Base-by-base conservation (phyloP, 352 stramenopile genomes). In the Bremia lactucae region DNA sequence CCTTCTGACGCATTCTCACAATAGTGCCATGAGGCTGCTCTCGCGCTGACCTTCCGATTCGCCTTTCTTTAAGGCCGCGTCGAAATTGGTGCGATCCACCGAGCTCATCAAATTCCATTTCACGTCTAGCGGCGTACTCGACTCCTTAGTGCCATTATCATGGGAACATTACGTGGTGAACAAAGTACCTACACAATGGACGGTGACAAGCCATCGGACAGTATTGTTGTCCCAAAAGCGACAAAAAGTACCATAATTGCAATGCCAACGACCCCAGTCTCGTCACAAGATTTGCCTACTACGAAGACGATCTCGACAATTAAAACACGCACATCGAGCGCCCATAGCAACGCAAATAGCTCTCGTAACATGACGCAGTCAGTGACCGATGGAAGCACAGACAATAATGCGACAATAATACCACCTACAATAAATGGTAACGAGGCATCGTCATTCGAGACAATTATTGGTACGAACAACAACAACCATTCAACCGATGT, bases 61-160 rank as follows among this genome's bases (percentile, higher is more conserved):
- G 36, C 38, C 41, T 65, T 44, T 57, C 51, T 53, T 28, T 26
- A 31, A 31, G 48, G 45, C 36, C 42, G 49, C 29, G 5, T 11
- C 33, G 2, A 25, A 11, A 11, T 19, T n/a, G 36, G 16, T 36
- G 23, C 49, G 39, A 22, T 45, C 37, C 34, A 39, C 37, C 25
- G 23, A 53, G 22, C 8, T 10, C 38, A 34, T 53, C 65, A 48
- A 70, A 57, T 29, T 49, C 6, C 35, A 67, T 62, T 63, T 65
- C 48, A 70, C 60, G 56, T 70, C 60, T 67, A 65, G 56, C 60
- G 49, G 51, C 60, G 56, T 65, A 42, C 36, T 25, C 36, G 22
- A 42, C 20, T 22, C 20, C 23, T 45, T 31, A 31, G 48, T 35
- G 20, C 43, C 34, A 39, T 50, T 29, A 14, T 18, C 18, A 66